Base-by-base conservation (phyloP, 2,329 filamentous ascomycete genomes). In the Trichophyton equinum region DNA sequence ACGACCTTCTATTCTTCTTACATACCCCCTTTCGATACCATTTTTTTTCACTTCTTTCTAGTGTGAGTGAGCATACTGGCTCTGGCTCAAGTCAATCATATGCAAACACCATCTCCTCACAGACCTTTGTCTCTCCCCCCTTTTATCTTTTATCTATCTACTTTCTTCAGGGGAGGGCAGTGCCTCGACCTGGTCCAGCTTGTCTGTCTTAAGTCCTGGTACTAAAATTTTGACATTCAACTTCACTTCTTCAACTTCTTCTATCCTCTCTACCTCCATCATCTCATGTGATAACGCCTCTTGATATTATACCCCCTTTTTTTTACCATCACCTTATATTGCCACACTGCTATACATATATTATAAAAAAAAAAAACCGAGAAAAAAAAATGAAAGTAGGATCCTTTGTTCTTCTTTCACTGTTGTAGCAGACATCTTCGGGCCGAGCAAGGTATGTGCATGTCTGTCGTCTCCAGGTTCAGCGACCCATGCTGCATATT, bases 21-120 rank as follows among this genome's bases (percentile, higher is more conserved):
- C 51, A 38, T 33, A 63, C 22, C 58, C 44, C 56, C 49, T 60
- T 59, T 60, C 22, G 22, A 47, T 60, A 57, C 57, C 36, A 47
- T 46, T 25, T 30, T 18, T 18, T 18, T 60, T 63, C 40, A 36
- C 38, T 40, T 63, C 55, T 22, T 53, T 33, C 46, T 40, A 61
- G 40, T 15, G 44, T 51, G 47, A 53, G 27, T 51, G 58, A 40
- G 36, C 36, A 42, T 55, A 25, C 49, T 53, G 51, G 27, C 51
- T 55, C 51, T 55, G 51, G 51, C 51, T 55, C 51, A 33, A 55
- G 51, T 55, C 51, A 55, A 36, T 27, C 18, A 18, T 55, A 20
- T 30, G n/a, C 51, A 38, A 15, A 22, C 22, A 53, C 49, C 42
- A 11, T 20, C 22, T 25, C 15, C 25, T 44, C 40, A 42, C 38